A percentile compares a stretch with the other conserved stretches of the same genome.
Evolutionary conservation across 2,329 filamentous ascomycete genomes (phyloP).

Genomic region (Aspergillus flavus): DNA sequence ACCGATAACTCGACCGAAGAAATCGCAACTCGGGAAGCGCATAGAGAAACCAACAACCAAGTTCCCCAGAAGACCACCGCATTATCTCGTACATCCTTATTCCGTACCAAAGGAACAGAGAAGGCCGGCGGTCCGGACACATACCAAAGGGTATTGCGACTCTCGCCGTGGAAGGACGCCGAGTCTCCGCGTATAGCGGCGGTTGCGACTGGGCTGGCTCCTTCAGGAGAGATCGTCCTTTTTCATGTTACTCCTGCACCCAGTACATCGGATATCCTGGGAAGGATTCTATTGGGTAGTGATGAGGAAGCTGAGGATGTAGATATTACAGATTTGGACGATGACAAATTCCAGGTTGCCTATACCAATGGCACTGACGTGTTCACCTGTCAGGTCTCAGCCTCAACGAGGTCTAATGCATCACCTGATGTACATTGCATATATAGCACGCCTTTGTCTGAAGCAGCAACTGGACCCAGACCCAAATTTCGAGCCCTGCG

Average conservation of each 20-base stretch:
- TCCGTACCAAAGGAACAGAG: constrained; percentile 42
- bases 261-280: constrained; percentile 54
- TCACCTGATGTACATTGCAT: constrained; percentile 37
- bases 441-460: constrained; percentile 45
- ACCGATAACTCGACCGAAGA: constrained; percentile 17
- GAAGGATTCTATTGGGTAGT: constrained; percentile 54
- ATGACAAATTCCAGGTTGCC: constrained; percentile 65
- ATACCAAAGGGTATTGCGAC: constrained; percentile 61
- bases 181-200: constrained; percentile 69
- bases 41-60: constrained; percentile 26
- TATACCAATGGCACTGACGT: constrained; percentile 80
- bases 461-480: constrained; percentile 33
- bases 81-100: constrained; percentile 56
- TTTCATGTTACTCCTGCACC: constrained; percentile 69
- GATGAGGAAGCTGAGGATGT: constrained; percentile 56
- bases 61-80: constrained; percentile 41
- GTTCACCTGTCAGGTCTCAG: constrained; percentile 64
- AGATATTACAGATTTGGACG: constrained; percentile 40
- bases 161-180: constrained; percentile 58
- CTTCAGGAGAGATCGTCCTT: constrained; percentile 75
- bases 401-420: constrained; percentile 49
- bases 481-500: constrained; percentile 60
- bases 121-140: constrained; percentile 48
- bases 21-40: constrained; percentile 24
- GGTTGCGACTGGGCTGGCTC: constrained; percentile 75